Evolutionary conservation across 2,329 filamentous ascomycete genomes (phyloP).

Genomic region (Beauveria medogensis): DNA sequence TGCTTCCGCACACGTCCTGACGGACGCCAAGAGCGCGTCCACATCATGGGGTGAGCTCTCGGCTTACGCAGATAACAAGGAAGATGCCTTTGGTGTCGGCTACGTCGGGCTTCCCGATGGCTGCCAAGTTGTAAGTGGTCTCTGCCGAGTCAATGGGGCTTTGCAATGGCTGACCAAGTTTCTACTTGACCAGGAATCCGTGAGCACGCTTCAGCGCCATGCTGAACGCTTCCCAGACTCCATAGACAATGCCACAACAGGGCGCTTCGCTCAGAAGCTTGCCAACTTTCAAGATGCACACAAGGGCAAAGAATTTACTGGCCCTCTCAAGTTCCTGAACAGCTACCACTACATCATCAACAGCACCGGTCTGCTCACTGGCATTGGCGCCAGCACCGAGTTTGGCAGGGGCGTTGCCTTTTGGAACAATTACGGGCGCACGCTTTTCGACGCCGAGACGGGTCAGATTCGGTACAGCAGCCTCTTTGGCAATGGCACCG

Average conservation of each 20-base stretch:
- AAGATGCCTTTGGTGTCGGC: constrained; percentile 37
- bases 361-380: constrained; percentile 34
- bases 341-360: constrained; percentile 39
- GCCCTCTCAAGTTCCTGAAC: constrained; percentile 45
- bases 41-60: constrained; percentile 38
- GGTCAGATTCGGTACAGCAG: constrained; percentile 41
- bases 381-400: constrained; percentile 40
- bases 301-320: constrained; percentile 28
- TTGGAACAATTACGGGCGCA: constrained; percentile 47
- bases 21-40: constrained; percentile 22
- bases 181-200: constrained; percentile 27
- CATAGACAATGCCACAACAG: constrained; percentile 42
- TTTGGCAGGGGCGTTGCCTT: constrained; percentile 41
- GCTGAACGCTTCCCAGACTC: constrained; percentile 41
- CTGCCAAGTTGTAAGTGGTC: constrained; percentile 27
- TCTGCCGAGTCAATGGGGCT: background rate
- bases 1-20: constrained; percentile 14
- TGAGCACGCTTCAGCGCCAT: constrained; percentile 46
- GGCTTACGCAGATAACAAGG: constrained; percentile 37
- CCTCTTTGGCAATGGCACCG: constrained; percentile 34
- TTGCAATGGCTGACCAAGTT: background rate
- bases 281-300: constrained; percentile 31
- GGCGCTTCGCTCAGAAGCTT: constrained; percentile 40
- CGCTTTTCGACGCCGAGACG: constrained; percentile 39
- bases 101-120: constrained; percentile 40